Conservation (phyloP, 164 flowering plant species). For the Nymphaea colorata region DNA sequence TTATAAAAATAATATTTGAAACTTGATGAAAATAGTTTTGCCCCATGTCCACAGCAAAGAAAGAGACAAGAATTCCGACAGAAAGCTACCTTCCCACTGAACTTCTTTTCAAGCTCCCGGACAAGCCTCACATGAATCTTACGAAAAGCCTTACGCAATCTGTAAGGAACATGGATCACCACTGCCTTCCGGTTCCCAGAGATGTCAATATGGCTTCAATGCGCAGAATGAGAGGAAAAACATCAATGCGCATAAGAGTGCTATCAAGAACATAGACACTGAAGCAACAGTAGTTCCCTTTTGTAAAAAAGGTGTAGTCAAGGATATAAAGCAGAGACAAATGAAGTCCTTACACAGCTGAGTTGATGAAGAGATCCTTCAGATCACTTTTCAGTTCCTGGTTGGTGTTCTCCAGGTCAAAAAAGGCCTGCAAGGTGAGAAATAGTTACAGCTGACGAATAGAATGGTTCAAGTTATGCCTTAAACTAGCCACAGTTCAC, state of each 20-base stretch:
- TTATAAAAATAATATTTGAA: no score
- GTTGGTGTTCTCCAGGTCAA: conserved; percentile 39
- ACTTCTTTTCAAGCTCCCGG: conserved; percentile 88
- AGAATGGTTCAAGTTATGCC: background rate
- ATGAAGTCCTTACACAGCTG: conserved; percentile 23
- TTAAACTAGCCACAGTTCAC: background rate
- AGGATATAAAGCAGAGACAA: no score
- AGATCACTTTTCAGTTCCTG: conserved; percentile 36
- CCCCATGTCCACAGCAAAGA: no score
- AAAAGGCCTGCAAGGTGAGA: conserved; percentile 20
- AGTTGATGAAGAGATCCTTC: conserved; percentile 38
- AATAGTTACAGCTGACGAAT: background rate
- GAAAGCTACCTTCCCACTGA: conserved; percentile 70
- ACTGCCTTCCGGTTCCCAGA: conserved; percentile 68
- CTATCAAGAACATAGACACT: no score
- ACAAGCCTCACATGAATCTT: conserved; percentile 82
- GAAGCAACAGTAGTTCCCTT: no score
- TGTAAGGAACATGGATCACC: conserved; percentile 72
- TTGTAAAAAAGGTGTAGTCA: no score
- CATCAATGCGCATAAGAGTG: no score
- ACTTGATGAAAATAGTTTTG: no score
- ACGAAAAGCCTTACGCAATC: conserved; percentile 71
- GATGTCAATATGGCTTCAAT: conserved; percentile 74
- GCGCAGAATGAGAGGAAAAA: background rate
- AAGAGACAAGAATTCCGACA: no score